phyloP scores from a whole-genome alignment of 2,329 filamentous ascomycete species.

The Nannizziopsis arthrosporioides region DNA sequence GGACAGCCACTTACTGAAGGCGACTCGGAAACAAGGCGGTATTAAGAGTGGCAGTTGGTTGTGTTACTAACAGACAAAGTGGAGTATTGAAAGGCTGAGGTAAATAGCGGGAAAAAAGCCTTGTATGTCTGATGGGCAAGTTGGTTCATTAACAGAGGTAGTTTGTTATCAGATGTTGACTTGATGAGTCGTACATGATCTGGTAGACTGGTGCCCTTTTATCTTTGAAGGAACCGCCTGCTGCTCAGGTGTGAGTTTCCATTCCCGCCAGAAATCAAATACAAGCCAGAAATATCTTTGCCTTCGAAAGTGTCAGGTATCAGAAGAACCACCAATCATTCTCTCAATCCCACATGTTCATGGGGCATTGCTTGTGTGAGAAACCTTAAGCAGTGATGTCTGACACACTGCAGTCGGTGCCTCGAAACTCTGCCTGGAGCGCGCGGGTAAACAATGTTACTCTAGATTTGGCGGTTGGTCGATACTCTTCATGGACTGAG shows the following conservation, averaged over 20 bases:
- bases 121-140: no score
- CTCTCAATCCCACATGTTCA: not conserved
- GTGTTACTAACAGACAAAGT: not conserved
- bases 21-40: no score
- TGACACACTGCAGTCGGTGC: not conserved
- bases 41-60: not conserved
- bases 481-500: not conserved
- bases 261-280: constrained; percentile 4
- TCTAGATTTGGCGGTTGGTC: constrained; percentile 1
- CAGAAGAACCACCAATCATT: constrained; percentile 2
- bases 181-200: not conserved
- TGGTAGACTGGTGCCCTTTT: constrained; percentile 2
- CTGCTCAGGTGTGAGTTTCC: not conserved
- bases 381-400: not conserved
- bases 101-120: not conserved
- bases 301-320: not conserved
- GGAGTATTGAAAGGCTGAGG: not conserved
- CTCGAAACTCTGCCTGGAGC: not conserved
- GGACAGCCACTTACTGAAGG: not conserved
- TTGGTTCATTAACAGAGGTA: not conserved
- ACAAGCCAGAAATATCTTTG: constrained; percentile 2
- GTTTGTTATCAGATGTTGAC: not conserved
- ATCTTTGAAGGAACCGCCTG: not conserved
- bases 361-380: constrained; percentile 1
- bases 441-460: constrained; percentile 6